Percentiles rank a stretch among this genome's conserved stretches.
These are phyloP conservation scores for Basidiobolus meristosporus DNA, from an alignment of 371 early-diverging fungal genomes.

Conservation along the genomic window DNA sequence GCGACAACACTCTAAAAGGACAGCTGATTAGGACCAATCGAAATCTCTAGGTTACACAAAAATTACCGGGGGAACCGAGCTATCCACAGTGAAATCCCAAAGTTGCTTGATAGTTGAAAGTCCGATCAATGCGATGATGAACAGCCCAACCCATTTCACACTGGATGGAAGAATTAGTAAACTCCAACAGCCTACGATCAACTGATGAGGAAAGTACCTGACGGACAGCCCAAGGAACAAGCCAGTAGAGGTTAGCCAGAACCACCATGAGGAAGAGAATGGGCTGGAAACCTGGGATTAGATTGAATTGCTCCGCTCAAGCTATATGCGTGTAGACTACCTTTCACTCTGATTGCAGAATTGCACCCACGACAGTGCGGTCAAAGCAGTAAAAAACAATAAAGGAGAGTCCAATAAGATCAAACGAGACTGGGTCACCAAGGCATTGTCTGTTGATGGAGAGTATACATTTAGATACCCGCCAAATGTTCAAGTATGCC, in stretches of 20 bases:
- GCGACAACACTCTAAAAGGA: slow-evolving; percentile 7
- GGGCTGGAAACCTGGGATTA: slow-evolving; percentile 11
- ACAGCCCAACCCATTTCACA: slow-evolving; percentile 85
- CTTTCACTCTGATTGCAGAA: slow-evolving; percentile 39
- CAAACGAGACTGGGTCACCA: slow-evolving; percentile 73
- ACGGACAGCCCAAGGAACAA: slow-evolving; percentile 41
- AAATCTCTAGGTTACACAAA: too few relatives aligned
- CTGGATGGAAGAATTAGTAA: slow-evolving; percentile 8
- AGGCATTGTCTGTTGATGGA: slow-evolving; percentile 49
- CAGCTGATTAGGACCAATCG: not conserved
- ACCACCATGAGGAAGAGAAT: slow-evolving; percentile 42
- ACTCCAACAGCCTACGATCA: too few relatives aligned
- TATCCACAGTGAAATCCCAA: slow-evolving; percentile 69
- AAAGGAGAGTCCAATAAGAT: slow-evolving; percentile 82
- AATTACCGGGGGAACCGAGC: slow-evolving; percentile 27
- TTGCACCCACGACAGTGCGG: slow-evolving; percentile 53
- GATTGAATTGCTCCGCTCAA: slow-evolving; percentile 5
- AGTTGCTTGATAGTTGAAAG: slow-evolving; percentile 69
- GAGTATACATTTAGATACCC: slow-evolving; percentile 1
- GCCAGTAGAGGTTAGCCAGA: slow-evolving; percentile 54
- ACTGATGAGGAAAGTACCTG: slow-evolving; percentile 27
- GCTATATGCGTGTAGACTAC: slow-evolving; percentile 9
- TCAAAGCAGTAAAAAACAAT: slow-evolving; percentile 58
- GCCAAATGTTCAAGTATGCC: not conserved
- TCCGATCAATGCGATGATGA: slow-evolving; percentile 70